These are phyloP conservation scores for Pichia sp. DNA, from an alignment of 1,139 yeast species.

Conservation along the genomic window DNA sequence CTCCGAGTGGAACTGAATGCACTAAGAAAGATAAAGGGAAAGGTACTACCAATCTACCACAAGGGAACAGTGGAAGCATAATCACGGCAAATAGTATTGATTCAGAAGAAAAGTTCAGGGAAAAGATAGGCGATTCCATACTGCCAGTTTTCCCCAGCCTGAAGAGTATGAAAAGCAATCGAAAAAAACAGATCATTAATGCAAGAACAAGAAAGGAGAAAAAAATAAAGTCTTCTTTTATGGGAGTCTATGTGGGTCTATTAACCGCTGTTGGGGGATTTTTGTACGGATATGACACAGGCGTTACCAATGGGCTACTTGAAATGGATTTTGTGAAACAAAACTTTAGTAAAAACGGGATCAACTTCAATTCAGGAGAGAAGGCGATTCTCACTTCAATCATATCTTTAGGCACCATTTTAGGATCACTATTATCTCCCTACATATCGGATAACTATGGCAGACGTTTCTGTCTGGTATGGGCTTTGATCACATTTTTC, in stretches of 20 bases:
- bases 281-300: conserved; percentile 80
- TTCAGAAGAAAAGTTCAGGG: background rate
- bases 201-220: background rate
- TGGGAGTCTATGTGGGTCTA: conserved; percentile 64
- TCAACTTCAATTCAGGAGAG: conserved; percentile 51
- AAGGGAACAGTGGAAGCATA: background rate
- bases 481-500: conserved; percentile 48
- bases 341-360: conserved; percentile 42
- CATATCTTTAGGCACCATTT: conserved; percentile 68
- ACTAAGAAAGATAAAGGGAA: background rate
- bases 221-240: conserved; percentile 24
- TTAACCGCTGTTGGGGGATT: conserved; percentile 83
- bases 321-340: conserved; percentile 62
- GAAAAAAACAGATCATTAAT: background rate
- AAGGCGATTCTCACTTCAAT: conserved; percentile 67
- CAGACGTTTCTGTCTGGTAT: conserved; percentile 49
- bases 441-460: conserved; percentile 62
- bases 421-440: conserved; percentile 74
- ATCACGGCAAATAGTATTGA: background rate
- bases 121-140: background rate
- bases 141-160: conserved; percentile 1
- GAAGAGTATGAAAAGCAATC: background rate
- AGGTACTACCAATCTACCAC: no score
- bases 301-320: conserved; percentile 65
- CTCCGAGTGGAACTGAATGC: no score